A percentile compares a stretch with the other conserved stretches of the same genome.
Conservation (phyloP, 768 basidiomycete genomes). For the Rhodotorula babjevae region DNA sequence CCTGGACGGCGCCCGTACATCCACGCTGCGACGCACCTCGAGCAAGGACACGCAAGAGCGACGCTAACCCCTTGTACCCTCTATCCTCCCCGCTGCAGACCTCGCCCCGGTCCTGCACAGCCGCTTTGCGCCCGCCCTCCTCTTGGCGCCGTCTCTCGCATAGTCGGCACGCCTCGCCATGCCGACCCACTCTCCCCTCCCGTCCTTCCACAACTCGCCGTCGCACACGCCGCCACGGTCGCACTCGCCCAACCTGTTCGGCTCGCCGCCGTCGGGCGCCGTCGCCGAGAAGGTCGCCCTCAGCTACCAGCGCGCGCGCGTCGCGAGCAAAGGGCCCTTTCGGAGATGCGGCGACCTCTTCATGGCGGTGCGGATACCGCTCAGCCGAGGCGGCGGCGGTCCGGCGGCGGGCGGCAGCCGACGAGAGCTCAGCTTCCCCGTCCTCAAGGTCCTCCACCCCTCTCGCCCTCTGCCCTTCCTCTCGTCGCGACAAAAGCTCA, state of each 20-base stretch:
- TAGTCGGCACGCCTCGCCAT: background rate
- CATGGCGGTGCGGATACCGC: constrained; percentile 14
- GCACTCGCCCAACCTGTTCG: constrained; percentile 15
- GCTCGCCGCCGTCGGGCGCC: constrained; percentile 3
- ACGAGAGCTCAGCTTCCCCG: constrained; percentile 23
- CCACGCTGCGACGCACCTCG: too few relatives aligned
- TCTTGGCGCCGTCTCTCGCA: background rate
- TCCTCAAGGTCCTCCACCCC: constrained; percentile 28
- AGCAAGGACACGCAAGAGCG: too few relatives aligned
- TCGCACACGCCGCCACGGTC: constrained; percentile 22
- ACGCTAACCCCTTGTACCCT: too few relatives aligned
- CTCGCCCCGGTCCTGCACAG: background rate
- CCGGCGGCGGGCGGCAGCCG: background rate
- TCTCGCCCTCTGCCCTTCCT: constrained; percentile 8
- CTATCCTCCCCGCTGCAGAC: too few relatives aligned
- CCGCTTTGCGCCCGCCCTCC: background rate
- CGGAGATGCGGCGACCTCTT: constrained; percentile 5
- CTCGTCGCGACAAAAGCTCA: background rate
- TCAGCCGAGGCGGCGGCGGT: background rate
- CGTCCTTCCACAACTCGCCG: constrained; percentile 29
- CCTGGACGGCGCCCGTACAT: too few relatives aligned
- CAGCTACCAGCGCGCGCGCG: constrained; percentile 20
- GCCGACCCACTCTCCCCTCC: constrained; percentile 33
- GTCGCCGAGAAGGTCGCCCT: constrained; percentile 34
- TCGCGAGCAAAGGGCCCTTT: background rate